Percentiles rank a stretch among this genome's conserved stretches.
These are phyloP conservation scores for Mallotus japonicus DNA, from an alignment of 441 rosid species.

Conservation along the genomic window DNA sequence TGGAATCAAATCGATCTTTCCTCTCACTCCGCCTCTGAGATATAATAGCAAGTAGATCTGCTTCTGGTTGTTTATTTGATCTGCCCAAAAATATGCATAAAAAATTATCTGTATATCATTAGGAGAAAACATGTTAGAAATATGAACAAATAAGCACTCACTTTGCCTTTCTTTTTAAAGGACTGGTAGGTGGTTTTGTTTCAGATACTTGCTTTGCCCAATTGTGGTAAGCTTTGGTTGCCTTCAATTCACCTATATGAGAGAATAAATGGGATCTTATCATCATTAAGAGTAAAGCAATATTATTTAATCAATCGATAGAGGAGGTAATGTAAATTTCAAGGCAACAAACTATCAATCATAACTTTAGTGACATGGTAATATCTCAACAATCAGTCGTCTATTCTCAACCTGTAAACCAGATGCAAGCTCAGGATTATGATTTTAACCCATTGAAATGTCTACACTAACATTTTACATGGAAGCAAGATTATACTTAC, in stretches of 20 bases:
- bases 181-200: constrained; percentile 67
- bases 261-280: neutral
- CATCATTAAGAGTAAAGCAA: neutral
- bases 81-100: constrained; percentile 31
- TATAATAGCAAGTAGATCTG: constrained; percentile 57
- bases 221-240: constrained; percentile 72
- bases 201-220: constrained; percentile 75
- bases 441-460: neutral
- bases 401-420: neutral
- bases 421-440: neutral
- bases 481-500: constrained; percentile 29
- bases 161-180: constrained; percentile 53
- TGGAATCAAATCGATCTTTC: constrained; percentile 68
- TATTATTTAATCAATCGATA: neutral
- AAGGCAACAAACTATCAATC: neutral
- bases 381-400: neutral
- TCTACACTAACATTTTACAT: neutral
- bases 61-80: constrained; percentile 44
- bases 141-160: constrained; percentile 35
- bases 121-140: neutral
- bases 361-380: too few relatives aligned
- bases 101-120: neutral
- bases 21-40: constrained; percentile 61
- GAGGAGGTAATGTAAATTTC: neutral
- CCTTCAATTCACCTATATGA: constrained; percentile 58